Percentiles rank a stretch among this genome's conserved stretches.
These are phyloP conservation scores for Phytophthora cryptogea DNA, from an alignment of 352 stramenopile genomes.

Conservation along the genomic window DNA sequence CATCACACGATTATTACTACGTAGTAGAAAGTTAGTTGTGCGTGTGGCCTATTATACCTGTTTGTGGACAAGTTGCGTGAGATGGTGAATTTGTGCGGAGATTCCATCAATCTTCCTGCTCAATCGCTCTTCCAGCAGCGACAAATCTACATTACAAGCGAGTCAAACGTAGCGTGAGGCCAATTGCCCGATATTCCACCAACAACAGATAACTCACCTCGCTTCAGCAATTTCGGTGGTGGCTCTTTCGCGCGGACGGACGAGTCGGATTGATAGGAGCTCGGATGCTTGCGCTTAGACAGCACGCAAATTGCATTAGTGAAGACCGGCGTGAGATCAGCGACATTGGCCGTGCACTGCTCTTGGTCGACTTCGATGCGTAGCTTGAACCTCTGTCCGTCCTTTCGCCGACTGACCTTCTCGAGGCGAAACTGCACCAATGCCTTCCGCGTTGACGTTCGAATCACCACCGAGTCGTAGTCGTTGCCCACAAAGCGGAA, in stretches of 20 bases:
- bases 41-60: slow-evolving; percentile 44
- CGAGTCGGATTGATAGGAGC: slow-evolving; percentile 44
- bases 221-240: slow-evolving; percentile 62
- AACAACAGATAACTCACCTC: slow-evolving; percentile 36
- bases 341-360: slow-evolving; percentile 80
- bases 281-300: slow-evolving; percentile 85
- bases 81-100: slow-evolving; percentile 53
- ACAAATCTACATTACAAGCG: slow-evolving; percentile 50
- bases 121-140: slow-evolving; percentile 62
- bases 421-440: slow-evolving; percentile 83
- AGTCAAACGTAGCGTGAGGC: not conserved
- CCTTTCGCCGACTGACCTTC: slow-evolving; percentile 85
- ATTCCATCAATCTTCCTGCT: slow-evolving; percentile 56
- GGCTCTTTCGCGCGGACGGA: slow-evolving; percentile 53
- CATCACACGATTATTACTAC: too few species aligned
- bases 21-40: too few species aligned
- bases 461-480: slow-evolving; percentile 85
- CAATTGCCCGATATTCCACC: not conserved
- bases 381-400: slow-evolving; percentile 85
- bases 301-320: slow-evolving; percentile 88
- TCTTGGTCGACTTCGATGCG: slow-evolving; percentile 86
- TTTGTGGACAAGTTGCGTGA: slow-evolving; percentile 67
- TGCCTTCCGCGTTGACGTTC: slow-evolving; percentile 56
- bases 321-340: slow-evolving; percentile 78
- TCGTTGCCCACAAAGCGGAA: slow-evolving; percentile 88